Evolutionary conservation across 108 stramenopile genomes (phyloP).

Genomic region (Epithemia pelagica): DNA sequence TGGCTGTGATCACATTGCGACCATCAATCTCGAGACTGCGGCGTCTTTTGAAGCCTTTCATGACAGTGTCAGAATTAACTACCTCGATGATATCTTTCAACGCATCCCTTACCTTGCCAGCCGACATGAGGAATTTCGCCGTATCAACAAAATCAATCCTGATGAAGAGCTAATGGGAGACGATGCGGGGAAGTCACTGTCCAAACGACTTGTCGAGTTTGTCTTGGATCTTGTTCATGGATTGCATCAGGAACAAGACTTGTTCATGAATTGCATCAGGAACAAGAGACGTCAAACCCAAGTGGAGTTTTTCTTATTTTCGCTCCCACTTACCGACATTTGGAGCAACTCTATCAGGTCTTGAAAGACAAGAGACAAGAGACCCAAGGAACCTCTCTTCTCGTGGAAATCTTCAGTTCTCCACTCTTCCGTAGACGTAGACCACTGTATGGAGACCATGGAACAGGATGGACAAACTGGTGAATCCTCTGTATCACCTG

Average conservation of each 20-base stretch:
- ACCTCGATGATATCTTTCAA: slow-evolving; percentile 26
- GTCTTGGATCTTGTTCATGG: background rate
- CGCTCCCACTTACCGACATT: slow-evolving; percentile 37
- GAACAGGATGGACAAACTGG: background rate
- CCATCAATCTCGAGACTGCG: slow-evolving; percentile 35
- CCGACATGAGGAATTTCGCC: background rate
- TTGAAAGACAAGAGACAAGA: background rate
- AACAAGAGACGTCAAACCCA: slow-evolving; percentile 12
- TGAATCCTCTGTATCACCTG: too few species aligned
- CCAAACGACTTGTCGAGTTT: background rate
- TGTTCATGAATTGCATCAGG: slow-evolving; percentile 5
- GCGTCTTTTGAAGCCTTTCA: slow-evolving; percentile 20
- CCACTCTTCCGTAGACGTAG: slow-evolving; percentile 35
- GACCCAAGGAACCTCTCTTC: background rate
- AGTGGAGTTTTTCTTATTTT: slow-evolving; percentile 29
- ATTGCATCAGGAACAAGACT: slow-evolving; percentile 9
- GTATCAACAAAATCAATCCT: background rate
- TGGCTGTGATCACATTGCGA: slow-evolving; percentile 14
- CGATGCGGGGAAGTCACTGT: background rate
- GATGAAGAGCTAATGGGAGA: background rate
- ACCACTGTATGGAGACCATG: slow-evolving; percentile 31
- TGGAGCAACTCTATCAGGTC: slow-evolving; percentile 28
- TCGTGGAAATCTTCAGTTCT: slow-evolving; percentile 15
- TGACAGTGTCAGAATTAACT: slow-evolving; percentile 24
- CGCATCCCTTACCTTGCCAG: slow-evolving; percentile 5